A percentile compares a stretch with the other conserved stretches of the same genome.
phyloP scores from a whole-genome alignment of 306 rosid species.

The Astragalus membranaceus region DNA sequence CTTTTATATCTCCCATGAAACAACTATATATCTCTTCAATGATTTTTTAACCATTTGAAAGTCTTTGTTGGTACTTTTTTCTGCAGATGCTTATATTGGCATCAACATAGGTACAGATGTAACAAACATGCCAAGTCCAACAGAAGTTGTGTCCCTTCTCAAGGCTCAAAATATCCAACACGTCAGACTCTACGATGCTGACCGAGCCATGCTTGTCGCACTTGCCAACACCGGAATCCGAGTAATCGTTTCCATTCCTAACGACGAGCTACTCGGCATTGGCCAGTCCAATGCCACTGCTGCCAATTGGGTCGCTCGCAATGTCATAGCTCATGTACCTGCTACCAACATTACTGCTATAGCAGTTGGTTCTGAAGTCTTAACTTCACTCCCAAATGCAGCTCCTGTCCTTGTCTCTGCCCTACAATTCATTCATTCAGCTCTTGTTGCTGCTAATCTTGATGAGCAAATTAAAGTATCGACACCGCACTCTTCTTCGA shows the following conservation, averaged over 20 bases:
- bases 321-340: constrained; percentile 81
- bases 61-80: not conserved
- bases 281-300: constrained; percentile 95
- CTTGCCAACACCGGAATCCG: constrained; percentile 85
- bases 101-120: constrained; percentile 82
- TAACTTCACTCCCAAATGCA: constrained; percentile 75
- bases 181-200: constrained; percentile 80
- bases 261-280: constrained; percentile 76
- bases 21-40: no score
- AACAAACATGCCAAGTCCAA: constrained; percentile 83
- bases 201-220: constrained; percentile 74
- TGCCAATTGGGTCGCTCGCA: constrained; percentile 87
- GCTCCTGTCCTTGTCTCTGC: constrained; percentile 83
- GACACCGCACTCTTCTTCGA: constrained; percentile 78
- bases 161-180: constrained; percentile 76
- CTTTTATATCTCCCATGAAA: no score
- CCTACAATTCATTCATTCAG: constrained; percentile 73
- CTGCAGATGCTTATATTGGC: constrained; percentile 79
- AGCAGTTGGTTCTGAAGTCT: constrained; percentile 92
- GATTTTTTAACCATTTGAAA: not conserved
- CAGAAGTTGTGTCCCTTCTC: constrained; percentile 74
- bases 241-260: constrained; percentile 77
- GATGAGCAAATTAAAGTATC: constrained; percentile 85
- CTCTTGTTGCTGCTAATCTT: constrained; percentile 85
- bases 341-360: constrained; percentile 88